Base-by-base conservation (phyloP, 768 basidiomycete species). In the Tylopilus rubrobrunneus region DNA sequence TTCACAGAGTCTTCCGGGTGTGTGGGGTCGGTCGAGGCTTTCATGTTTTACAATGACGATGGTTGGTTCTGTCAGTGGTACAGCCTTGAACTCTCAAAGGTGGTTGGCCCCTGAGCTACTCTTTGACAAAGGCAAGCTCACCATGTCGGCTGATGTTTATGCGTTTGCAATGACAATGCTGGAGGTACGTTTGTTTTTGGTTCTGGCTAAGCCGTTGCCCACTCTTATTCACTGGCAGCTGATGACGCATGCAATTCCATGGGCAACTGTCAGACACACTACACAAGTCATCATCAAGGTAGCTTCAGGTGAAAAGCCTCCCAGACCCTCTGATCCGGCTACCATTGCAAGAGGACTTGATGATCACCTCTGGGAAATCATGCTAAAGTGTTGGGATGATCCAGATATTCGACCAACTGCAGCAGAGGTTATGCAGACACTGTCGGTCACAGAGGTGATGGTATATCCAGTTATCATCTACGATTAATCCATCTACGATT, bases 71-170 rank as follows among this genome's bases (percentile, higher is more conserved):
- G 41, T 25, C 17, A 70, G 69, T 6, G 25, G 25, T 25, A 25
- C 25, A 3, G 59, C 71, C 50, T 67, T 65, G 25, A 67, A 70
- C 46, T 70, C 70, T 31, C 64, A 71, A 28, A 62, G 72, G 40
- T 82, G 81, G 78, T 74, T 82, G 52, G 80, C 82, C 23, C 82
- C 82, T 5, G 82, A 84, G 61, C 69, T 82, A 9, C 81, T 76
- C 57, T 65, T 73, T 48, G 79, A 78, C 14, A 73, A 76, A 58
- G 80, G 78, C 8, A 71, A 72, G 6, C 66, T 84, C 25, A 79
- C 78, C 0, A 68, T 69, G 6, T 67, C 67, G 29, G 76, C 80
- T 15, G 82, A 84, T 60, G 73, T 84, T 12, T 84, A 82, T 55
- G 75, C 82, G 8, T 76, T 74, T 31, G 80, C 69, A 8, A 84